Conservation (phyloP, 2,329 filamentous ascomycete genomes). For the Cercospora sp. region DNA sequence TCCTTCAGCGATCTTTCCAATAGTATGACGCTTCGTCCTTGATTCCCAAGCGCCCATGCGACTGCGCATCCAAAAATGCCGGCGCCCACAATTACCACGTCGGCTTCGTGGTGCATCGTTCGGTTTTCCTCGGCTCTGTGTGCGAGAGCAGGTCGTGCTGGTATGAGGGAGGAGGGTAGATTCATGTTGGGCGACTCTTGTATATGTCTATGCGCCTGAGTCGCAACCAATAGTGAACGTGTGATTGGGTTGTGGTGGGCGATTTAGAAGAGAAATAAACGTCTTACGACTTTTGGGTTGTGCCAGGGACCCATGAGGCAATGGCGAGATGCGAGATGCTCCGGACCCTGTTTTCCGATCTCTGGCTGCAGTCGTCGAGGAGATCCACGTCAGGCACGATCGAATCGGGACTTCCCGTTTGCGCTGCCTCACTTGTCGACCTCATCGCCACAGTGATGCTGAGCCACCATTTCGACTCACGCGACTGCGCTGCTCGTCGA, state of each 20-base stretch:
- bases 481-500: neutral
- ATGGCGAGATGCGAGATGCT: slow-evolving; percentile 2
- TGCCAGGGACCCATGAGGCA: slow-evolving; percentile 1
- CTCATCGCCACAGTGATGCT: neutral
- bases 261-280: neutral
- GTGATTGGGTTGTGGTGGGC: neutral
- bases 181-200: slow-evolving; percentile 14
- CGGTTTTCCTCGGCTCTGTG: slow-evolving; percentile 44
- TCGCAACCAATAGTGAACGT: slow-evolving; percentile 4
- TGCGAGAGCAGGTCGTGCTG: slow-evolving; percentile 20
- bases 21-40: slow-evolving; percentile 86
- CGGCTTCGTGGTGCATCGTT: slow-evolving; percentile 61
- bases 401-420: neutral
- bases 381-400: neutral
- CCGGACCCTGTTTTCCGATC: slow-evolving; percentile 2
- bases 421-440: neutral
- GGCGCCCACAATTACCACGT: slow-evolving; percentile 89
- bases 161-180: slow-evolving; percentile 7
- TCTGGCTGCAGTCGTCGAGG: neutral
- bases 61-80: slow-evolving; percentile 86
- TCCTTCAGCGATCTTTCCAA: slow-evolving; percentile 88
- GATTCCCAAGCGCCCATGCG: slow-evolving; percentile 79
- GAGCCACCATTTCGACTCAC: neutral
- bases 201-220: slow-evolving; percentile 2
- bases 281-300: slow-evolving; percentile 7